Conservation (phyloP, 345 rosid species). For the Melaleuca quinquenervia region DNA sequence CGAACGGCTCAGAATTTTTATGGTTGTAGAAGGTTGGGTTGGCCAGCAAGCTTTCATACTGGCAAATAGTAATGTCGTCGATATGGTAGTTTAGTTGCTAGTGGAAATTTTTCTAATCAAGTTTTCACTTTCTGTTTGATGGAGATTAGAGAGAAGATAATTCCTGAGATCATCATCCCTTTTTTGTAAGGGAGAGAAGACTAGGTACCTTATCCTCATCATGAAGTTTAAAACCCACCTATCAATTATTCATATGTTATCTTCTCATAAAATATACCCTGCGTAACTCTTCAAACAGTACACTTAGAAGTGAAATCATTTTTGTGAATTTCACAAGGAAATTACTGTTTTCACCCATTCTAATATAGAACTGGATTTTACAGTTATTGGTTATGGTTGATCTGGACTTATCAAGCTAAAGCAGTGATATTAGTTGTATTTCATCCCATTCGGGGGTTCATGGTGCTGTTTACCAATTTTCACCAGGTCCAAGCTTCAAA, state of each 20-base stretch:
- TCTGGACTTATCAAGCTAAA: neutral
- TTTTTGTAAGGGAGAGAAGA: neutral
- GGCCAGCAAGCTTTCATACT: neutral
- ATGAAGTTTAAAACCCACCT: neutral
- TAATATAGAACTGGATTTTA: neutral
- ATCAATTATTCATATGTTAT: no score
- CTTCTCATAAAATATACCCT: neutral
- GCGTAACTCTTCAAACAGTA: neutral
- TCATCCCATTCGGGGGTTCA: neutral
- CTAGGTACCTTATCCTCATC: neutral
- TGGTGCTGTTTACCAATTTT: neutral
- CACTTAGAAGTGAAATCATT: neutral
- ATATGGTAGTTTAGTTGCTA: neutral
- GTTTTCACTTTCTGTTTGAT: neutral
- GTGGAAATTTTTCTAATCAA: neutral
- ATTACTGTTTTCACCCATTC: neutral
- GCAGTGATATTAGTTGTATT: neutral
- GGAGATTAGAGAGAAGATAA: neutral
- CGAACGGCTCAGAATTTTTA: neutral
- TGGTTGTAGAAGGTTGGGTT: neutral
- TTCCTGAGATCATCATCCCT: neutral
- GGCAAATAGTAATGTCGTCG: neutral
- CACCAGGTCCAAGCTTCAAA: neutral
- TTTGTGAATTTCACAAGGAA: neutral
- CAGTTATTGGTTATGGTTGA: neutral